phyloP scores from a whole-genome alignment of 2,329 filamentous ascomycete genomes.

The Emmonsiellopsis sp. region DNA sequence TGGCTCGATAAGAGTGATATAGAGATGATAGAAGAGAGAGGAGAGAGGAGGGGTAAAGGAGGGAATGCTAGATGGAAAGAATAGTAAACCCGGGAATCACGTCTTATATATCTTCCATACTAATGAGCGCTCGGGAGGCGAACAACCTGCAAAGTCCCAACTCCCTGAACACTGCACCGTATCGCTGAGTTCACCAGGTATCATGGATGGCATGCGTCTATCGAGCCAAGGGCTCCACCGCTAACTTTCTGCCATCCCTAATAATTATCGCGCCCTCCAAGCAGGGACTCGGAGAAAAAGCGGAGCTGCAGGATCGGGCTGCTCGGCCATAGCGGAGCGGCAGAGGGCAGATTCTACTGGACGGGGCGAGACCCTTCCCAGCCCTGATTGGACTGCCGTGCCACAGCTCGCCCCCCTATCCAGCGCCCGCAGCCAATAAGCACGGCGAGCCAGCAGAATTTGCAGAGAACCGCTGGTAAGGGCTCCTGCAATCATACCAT shows the following conservation, averaged over 20 bases:
- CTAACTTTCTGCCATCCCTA: constrained; percentile 25
- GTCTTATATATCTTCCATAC: background rate
- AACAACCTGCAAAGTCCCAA: background rate
- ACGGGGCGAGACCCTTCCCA: too few relatives aligned
- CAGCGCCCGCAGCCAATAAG: too few relatives aligned
- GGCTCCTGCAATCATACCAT: too few relatives aligned
- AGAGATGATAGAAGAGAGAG: background rate
- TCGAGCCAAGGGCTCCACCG: constrained; percentile 17
- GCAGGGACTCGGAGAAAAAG: constrained; percentile 2
- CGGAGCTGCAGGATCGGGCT: constrained; percentile 2
- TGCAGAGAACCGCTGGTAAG: too few relatives aligned
- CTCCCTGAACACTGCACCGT: background rate
- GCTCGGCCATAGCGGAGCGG: background rate
- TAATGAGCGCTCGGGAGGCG: background rate
- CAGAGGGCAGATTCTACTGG: background rate
- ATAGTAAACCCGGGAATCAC: background rate
- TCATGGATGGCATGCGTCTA: background rate
- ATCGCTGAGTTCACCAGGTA: background rate
- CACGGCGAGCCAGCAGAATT: too few relatives aligned
- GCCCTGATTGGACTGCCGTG: too few relatives aligned
- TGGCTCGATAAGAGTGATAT: background rate
- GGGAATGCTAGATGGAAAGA: background rate
- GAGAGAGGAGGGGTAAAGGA: background rate
- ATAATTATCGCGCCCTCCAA: constrained; percentile 27
- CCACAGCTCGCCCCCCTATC: too few relatives aligned